These are phyloP conservation scores for Aspergillus mulundensis DNA, from an alignment of 495 filamentous ascomycete species.

Conservation along the genomic window DNA sequence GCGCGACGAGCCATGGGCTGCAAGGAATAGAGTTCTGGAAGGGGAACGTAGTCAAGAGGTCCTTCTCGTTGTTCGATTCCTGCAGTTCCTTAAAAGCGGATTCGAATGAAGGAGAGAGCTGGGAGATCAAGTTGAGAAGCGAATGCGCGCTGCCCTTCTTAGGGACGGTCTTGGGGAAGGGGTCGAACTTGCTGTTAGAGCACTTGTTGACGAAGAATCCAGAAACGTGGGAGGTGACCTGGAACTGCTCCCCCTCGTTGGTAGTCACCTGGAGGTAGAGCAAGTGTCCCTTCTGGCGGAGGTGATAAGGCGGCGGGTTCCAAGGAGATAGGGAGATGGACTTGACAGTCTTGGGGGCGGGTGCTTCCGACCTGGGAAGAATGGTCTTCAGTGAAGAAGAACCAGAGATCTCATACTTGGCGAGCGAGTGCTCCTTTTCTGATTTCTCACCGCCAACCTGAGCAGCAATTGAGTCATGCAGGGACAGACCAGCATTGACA, in stretches of 20 bases:
- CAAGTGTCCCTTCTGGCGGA: conserved; percentile 87
- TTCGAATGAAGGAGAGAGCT: conserved; percentile 79
- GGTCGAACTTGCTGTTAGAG: conserved; percentile 87
- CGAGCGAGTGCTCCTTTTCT: conserved; percentile 53
- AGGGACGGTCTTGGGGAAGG: conserved; percentile 64
- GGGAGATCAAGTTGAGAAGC: conserved; percentile 70
- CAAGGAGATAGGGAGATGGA: conserved; percentile 82
- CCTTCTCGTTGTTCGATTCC: conserved; percentile 74
- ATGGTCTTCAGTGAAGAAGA: conserved; percentile 64
- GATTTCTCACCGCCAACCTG: conserved; percentile 37
- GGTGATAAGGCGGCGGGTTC: conserved; percentile 92
- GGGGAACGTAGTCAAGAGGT: conserved; percentile 88
- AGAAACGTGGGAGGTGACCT: conserved; percentile 87
- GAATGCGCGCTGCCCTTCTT: conserved; percentile 78
- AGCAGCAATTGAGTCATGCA: conserved; percentile 72
- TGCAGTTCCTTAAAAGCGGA: conserved; percentile 69
- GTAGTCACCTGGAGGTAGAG: conserved; percentile 86
- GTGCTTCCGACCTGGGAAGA: conserved; percentile 57
- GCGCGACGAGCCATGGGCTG: conserved; percentile 85
- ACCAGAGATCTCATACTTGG: conserved; percentile 72
- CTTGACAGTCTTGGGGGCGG: conserved; percentile 84
- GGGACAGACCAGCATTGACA: conserved; percentile 76
- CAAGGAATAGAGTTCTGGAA: conserved; percentile 90
- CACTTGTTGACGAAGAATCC: conserved; percentile 97
- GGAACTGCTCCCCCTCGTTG: conserved; percentile 86